Base-by-base conservation (phyloP, 2,329 filamentous ascomycete species). In the Penicillium crustosum region DNA sequence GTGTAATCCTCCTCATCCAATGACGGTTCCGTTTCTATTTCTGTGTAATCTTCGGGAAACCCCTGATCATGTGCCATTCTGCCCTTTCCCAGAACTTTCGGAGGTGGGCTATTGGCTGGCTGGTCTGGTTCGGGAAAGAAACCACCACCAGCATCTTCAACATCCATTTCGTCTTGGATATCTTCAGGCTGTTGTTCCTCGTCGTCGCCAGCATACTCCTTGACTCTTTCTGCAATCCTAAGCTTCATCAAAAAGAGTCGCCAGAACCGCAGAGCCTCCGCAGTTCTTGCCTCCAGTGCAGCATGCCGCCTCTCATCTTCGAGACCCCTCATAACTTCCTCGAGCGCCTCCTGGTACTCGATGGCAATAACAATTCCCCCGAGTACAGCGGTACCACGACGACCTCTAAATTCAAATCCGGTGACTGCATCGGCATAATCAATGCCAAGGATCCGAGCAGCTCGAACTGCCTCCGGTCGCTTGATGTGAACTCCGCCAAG, bases 391-490 rank as follows among this genome's bases (percentile, higher is more conserved):
- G 91, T 97, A 17, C 93, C 93, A 55, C 91, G 87, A 3, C 91
- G 85, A 0, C 92, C 92, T 69, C 86, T 88, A 77, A 97, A 99
- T 38, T 88, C 82, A 68, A 97, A 99, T 0, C 93, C 93, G 0
- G 89, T 94, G 6, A 99, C 85, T 0, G 94, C 94, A 33, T 93
- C 91, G 2, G 91, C 91, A 72, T 89, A 96, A 75, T 97, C 92
- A 19, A 97, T 82, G 0, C 87, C 87, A 1, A 97, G 74, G 1
- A 93, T 77, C 56, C 83, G 86, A 0, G 92, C 91, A 1, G 93
- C 93, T 50, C 84, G 83, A 1, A 84, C 79, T 1, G 90, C 88
- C 50, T 88, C 78, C 15, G 79, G 73, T 60, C 84, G 79, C 50
- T 76, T 77, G 29, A 88, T 75, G 62, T 88, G 85, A 15, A 77